Base-by-base conservation (phyloP, 257 asterid genomes). In the Asclepias syriaca region DNA sequence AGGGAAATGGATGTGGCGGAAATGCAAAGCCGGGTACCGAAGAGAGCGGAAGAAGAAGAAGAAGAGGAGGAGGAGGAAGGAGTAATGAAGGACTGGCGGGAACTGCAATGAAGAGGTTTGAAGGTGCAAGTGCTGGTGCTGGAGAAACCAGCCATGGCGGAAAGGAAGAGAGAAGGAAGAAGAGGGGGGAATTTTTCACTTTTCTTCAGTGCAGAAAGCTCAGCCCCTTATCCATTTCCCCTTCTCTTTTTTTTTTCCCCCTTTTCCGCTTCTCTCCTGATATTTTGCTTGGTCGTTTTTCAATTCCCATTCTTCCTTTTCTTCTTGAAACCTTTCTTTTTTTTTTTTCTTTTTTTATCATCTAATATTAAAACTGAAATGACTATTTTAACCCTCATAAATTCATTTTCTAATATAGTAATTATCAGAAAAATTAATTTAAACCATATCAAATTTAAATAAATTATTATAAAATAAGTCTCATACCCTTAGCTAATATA, bases 121-220 rank as follows among this genome's bases (percentile, higher is more conserved):
- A 84, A 75, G 58, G 95, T 81, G 80, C 81, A 83, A 70, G 96
- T 78, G 90, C 80, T 84, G 90, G 95, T 64, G 90, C 80, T 84
- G 90, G 95, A 60, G 49, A 89, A 84, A 87, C 97, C 95, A 80
- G 97, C 97, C 98, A 94, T 94, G 82, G 88, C 15, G 68, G 78
- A 50, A 37, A 71, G 57, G 19, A 73, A 72, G 6, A 68, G 63
- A 45, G 71, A 51, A 18, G 69, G 10, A 34, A 37, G 27, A 76
- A 59, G 9, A 60, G 53, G 27, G 27, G 27, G 51, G 4, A 43
- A 34, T 2, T 43, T 43, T 43, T 43, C 48, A 43, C 48, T 43
- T 34, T 29, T 43, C 48, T 19, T 63, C 67, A 51, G 18, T 34
- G 49, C 32, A 72, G 15, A 61, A 43, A 19, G 74, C 24, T 43